Evolutionary conservation across 2,329 filamentous ascomycete species (phyloP).

Genomic region (Xylaria sp.): DNA sequence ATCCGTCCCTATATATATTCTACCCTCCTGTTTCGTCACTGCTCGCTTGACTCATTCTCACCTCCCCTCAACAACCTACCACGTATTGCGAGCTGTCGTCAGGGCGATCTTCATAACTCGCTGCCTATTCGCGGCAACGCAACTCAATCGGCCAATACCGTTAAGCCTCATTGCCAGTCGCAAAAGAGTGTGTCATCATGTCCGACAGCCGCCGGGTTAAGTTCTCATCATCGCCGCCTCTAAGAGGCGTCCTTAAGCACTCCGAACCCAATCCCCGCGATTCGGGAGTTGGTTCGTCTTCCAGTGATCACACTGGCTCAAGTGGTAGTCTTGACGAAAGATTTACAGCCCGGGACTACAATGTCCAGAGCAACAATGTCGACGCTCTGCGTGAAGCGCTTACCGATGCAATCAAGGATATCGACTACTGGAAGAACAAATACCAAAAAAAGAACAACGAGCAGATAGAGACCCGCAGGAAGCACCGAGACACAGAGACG

Average conservation of each 20-base stretch:
- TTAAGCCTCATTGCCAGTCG: not conserved
- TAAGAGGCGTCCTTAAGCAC: constrained; percentile 34
- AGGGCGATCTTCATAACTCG: constrained; percentile 24
- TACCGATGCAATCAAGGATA: constrained; percentile 30
- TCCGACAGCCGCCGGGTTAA: constrained; percentile 41
- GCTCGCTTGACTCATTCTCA: constrained; percentile 30
- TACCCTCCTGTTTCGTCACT: constrained; percentile 12
- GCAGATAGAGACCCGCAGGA: constrained; percentile 22
- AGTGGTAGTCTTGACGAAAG: constrained; percentile 46
- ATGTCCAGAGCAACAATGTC: constrained; percentile 36
- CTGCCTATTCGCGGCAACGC: constrained; percentile 20
- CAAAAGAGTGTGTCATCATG: constrained; percentile 32
- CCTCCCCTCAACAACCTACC: constrained; percentile 11
- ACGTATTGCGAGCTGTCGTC: constrained; percentile 28
- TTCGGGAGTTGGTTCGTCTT: constrained; percentile 47
- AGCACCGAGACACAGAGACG: constrained; percentile 12
- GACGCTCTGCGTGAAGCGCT: constrained; percentile 35
- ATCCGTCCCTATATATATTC: constrained; percentile 30
- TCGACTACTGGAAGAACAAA: constrained; percentile 26
- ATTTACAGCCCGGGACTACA: constrained; percentile 38
- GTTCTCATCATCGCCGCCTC: constrained; percentile 35
- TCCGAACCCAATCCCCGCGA: constrained; percentile 39
- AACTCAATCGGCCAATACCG: constrained; percentile 16
- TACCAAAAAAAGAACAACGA: constrained; percentile 29
- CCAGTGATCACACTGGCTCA: constrained; percentile 44